phyloP scores from a whole-genome alignment of 129 eudicot genomes.

The Logfia minima region DNA sequence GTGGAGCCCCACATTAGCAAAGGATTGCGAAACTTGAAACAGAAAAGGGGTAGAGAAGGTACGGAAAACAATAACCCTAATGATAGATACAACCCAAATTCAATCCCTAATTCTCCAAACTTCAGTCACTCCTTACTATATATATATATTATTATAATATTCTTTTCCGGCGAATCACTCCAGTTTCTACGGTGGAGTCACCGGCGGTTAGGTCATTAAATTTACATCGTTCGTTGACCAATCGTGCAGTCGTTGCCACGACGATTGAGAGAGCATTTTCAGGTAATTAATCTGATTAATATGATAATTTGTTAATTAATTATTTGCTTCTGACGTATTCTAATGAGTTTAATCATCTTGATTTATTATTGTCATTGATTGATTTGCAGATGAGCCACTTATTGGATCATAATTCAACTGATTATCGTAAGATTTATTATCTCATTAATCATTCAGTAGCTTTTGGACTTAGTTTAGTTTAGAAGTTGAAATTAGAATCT shows the following conservation, averaged over 20 bases:
- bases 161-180: not conserved
- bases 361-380: slow-evolving; percentile 25
- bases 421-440: slow-evolving; percentile 38
- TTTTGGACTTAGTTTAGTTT: slow-evolving; percentile 8
- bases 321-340: not conserved
- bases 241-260: slow-evolving; percentile 5
- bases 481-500: slow-evolving; percentile 5
- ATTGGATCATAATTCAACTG: slow-evolving; percentile 40
- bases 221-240: not conserved
- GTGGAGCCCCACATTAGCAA: not conserved
- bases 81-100: not conserved
- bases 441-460: not conserved
- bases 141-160: too few species aligned
- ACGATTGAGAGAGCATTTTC: slow-evolving; percentile 19
- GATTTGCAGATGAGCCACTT: slow-evolving; percentile 48
- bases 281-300: slow-evolving; percentile 26
- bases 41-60: slow-evolving; percentile 21
- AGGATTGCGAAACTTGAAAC: not conserved
- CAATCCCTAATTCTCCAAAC: not conserved
- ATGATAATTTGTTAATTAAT: not conserved
- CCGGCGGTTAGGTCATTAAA: not conserved
- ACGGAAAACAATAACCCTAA: slow-evolving; percentile 23
- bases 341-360: not conserved
- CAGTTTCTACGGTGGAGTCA: not conserved
- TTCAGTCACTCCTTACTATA: not conserved